Percentiles rank a stretch among this genome's conserved stretches.
Evolutionary conservation across 2,329 filamentous ascomycete species (phyloP).

Genomic region (Plectosphaerella cucumerina): DNA sequence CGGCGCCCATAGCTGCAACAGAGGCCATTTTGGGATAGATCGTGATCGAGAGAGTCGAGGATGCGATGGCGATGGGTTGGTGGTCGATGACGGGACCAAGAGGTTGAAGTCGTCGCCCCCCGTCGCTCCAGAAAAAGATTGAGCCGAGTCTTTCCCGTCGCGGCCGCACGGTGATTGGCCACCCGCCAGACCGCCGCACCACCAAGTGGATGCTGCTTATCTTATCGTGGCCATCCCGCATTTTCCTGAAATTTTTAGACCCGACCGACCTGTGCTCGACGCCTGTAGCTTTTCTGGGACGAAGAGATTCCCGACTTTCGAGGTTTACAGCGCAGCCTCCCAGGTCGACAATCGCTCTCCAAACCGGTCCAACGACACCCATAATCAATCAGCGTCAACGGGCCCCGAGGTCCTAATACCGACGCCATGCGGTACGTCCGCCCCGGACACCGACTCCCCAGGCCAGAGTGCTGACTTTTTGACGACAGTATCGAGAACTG

Average conservation of each 20-base stretch:
- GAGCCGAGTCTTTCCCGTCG: not conserved
- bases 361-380: not conserved
- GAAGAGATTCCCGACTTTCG: not conserved
- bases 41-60: not conserved
- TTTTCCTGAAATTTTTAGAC: not conserved
- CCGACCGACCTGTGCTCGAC: not conserved
- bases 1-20: slow-evolving; percentile 41
- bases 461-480: not conserved
- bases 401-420: not conserved
- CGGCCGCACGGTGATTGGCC: not conserved
- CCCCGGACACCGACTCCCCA: not conserved
- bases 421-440: slow-evolving; percentile 12
- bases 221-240: not conserved
- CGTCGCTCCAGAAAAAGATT: not conserved
- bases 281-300: not conserved
- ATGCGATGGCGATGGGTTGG: not conserved
- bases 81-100: not conserved
- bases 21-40: slow-evolving; percentile 30
- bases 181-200: too few species aligned
- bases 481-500: slow-evolving; percentile 36
- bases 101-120: not conserved
- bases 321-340: not conserved
- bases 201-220: not conserved
- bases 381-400: not conserved
- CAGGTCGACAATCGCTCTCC: not conserved